Evolutionary conservation across 305 asterid species (phyloP), one percentile per base, ranked within the genome.

Genomic region (Fraxinus ornus): DNA sequence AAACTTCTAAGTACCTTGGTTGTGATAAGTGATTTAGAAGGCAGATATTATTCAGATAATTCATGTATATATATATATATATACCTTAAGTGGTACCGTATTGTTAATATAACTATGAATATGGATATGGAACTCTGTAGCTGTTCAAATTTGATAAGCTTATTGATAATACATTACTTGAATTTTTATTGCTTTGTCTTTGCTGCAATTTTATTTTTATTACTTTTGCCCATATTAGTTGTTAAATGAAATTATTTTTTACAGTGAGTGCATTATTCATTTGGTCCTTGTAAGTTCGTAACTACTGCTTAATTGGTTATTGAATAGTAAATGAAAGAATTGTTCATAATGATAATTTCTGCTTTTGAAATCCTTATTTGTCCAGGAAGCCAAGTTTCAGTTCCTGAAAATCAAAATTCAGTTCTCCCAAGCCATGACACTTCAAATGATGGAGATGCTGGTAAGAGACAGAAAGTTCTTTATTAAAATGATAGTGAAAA

Each of bases 381-480:
- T 7, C 57, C 81, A 89, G 91, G 90, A 75, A 78, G 76, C 74
- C 89, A 87, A 81, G 79, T 79, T 84, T 83, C 90, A 17, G 77
- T 79, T 81, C 36, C 77, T 79, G 88, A 79, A 78, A 86, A 24
- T 83, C 86, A 79, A 85, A 86, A 22, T 81, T 71, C 84, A 44
- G 83, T 72, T 32, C 78, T 84, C 33, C 4, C 71, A 24, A 81
- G 78, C 49, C 77, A 30, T n/a, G 83, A 76, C 82, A 82, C 81
- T 76, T 30, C 91, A n/a, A 83, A 86, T 73, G 89, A 88, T 75
- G 85, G 26, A 32, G 86, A 81, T 83, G 88, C 49, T 82, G 92
- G 90, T 87, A 81, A 79, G 82, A 78, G 36, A 57, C 72, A 70
- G 41, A 30, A 66, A 70, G 75, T 70, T 70, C 39, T 70, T 30